Base-by-base conservation (phyloP, 2,329 filamentous ascomycete species). In the Paracoccidioides lutzii region DNA sequence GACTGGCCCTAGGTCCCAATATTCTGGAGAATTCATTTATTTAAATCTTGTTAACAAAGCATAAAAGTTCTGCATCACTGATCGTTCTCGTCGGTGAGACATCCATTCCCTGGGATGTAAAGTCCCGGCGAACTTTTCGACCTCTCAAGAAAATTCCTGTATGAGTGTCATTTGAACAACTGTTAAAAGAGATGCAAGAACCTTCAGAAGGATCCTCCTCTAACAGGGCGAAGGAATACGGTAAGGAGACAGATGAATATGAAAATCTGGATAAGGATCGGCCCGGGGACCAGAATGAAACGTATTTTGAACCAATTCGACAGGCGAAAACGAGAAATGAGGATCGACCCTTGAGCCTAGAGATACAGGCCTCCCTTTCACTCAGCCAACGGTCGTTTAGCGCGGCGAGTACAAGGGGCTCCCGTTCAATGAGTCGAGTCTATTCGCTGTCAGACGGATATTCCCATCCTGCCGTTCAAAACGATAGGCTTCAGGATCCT, bases 401-500 rank as follows among this genome's bases (percentile, higher is more conserved):
- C 22, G 22, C 1, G 2, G 33, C 33, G 30, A 58, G 56, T 38
- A 30, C 14, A 4, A 37, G 52, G 38, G 57, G 54, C 45, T 53
- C 56, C 33, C 42, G 28, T 9, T 55, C 54, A n/a, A 32, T 59
- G 5, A 52, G 58, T 33, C 48, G 58, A 37, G 53, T 52, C 9
- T 52, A 33, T 22, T 60, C 59, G 15, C 38, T 60, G 35, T 55
- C 55, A 2, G 59, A 60, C 40, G 59, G 57, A 15, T 60, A 59
- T 45, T 54, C 57, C 3, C 57, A 59, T 28, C 54, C 57, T 43
- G 60, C 59, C 4, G 61, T 60, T 4, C 59, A 67, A 52, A 60
- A 66, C 59, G 59, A 69, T 52, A 56, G 63, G 42, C 49, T 56
- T 30, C 62, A 60, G 40, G 57, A 64, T 43, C 49, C 42, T n/a